Percentiles rank a stretch among this genome's conserved stretches.
These are phyloP conservation scores for Pythium rishiriense DNA, from an alignment of 352 stramenopile species.

Conservation along the genomic window DNA sequence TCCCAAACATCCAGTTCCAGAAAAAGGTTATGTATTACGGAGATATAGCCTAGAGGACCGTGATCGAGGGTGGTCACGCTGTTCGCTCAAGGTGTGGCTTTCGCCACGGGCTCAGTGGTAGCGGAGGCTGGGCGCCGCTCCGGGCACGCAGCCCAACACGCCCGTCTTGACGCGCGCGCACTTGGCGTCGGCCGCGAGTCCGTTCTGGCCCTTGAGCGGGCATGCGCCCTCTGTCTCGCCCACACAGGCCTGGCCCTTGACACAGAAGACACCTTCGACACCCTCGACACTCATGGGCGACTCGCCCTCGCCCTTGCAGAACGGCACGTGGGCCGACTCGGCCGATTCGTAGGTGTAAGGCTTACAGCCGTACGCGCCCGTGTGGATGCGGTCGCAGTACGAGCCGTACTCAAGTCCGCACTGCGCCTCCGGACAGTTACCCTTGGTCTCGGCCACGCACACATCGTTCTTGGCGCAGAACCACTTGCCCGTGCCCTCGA, in stretches of 20 bases:
- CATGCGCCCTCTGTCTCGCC: not conserved
- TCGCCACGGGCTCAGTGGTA: no score
- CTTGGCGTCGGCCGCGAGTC: not conserved
- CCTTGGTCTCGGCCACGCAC: conserved; percentile 11
- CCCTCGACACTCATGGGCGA: conserved; percentile 18
- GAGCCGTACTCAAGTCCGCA: conserved; percentile 11
- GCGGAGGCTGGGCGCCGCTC: no score
- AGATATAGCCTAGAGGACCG: no score
- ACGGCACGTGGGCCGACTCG: not conserved
- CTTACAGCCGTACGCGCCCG: conserved; percentile 12
- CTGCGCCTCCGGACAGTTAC: conserved; percentile 13
- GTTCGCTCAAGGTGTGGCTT: no score
- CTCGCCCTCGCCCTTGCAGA: conserved; percentile 7
- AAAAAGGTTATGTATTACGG: no score
- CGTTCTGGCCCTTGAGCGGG: not conserved
- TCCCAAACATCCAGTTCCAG: no score
- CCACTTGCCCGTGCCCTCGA: conserved; percentile 6
- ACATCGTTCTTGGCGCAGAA: conserved; percentile 9
- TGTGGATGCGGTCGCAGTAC: conserved; percentile 15
- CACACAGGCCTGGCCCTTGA: conserved; percentile 9
- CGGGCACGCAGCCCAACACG: conserved; percentile 1
- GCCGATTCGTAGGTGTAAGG: not conserved
- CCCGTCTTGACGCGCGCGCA: not conserved
- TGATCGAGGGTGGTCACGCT: no score
- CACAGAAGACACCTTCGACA: conserved; percentile 17